Evolutionary conservation across 495 filamentous ascomycete species (phyloP).

Genomic region (Pseudoneurospora amorphoporcata): DNA sequence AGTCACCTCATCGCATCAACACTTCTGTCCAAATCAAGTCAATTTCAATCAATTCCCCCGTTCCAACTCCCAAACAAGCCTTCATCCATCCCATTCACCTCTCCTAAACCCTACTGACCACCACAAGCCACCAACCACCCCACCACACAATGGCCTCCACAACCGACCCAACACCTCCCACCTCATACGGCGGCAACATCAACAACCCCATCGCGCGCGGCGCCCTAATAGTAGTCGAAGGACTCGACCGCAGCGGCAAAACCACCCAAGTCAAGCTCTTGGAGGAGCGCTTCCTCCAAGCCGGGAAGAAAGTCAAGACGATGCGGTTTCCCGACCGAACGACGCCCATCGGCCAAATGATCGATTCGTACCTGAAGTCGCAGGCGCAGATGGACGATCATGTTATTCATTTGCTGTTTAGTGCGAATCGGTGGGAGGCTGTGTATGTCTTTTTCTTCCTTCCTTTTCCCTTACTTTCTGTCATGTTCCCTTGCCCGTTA

Average conservation of each 20-base stretch:
- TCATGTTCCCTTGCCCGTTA: neutral
- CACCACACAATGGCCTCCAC: neutral
- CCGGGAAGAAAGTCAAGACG: constrained; percentile 54
- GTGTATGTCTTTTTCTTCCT: constrained; percentile 33
- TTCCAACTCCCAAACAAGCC: neutral
- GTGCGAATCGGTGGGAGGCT: constrained; percentile 90
- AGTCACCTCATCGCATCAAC: neutral
- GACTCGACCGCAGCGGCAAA: constrained; percentile 89
- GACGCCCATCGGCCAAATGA: constrained; percentile 83
- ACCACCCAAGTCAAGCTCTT: constrained; percentile 82
- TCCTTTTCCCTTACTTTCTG: neutral
- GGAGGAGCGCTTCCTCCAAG: constrained; percentile 45
- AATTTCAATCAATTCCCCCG: neutral
- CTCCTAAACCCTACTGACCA: neutral
- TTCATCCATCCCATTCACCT: neutral
- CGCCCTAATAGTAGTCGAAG: constrained; percentile 82
- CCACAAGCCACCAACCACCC: neutral
- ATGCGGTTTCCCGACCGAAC: constrained; percentile 87
- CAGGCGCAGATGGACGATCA: constrained; percentile 75
- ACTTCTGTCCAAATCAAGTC: neutral
- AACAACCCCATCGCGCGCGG: constrained; percentile 37
- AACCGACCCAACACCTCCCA: neutral
- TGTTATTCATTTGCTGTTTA: constrained; percentile 89
- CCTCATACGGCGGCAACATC: neutral
- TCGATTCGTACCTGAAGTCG: constrained; percentile 73